phyloP scores from a whole-genome alignment of 176 grass and related monocot species.

The Oryza punctata region DNA sequence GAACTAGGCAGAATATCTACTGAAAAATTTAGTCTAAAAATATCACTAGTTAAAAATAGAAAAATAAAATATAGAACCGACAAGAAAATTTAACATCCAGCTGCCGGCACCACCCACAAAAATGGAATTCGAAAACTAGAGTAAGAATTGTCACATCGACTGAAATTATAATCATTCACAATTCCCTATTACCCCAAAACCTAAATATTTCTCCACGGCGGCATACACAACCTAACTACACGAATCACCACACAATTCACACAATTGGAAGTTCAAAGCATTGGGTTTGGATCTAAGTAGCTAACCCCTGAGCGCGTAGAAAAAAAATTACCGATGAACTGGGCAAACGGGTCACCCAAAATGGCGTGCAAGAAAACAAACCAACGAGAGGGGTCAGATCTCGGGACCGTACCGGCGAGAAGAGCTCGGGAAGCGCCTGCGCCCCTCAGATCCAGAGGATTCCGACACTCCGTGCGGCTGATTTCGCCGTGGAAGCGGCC shows the following conservation, averaged over 20 bases:
- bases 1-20: not conserved
- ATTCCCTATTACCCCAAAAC: constrained; percentile 24
- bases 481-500: constrained; percentile 13
- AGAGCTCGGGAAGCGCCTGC: not conserved
- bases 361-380: not conserved
- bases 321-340: not conserved
- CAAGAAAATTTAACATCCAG: not conserved
- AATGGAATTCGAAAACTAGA: constrained; percentile 1
- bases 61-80: not conserved
- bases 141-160: not conserved
- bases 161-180: not conserved
- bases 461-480: not conserved
- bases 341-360: not conserved
- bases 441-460: not conserved
- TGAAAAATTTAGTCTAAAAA: not conserved
- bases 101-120: not conserved
- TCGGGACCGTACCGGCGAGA: not conserved
- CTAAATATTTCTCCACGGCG: constrained; percentile 4
- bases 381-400: constrained; percentile 1
- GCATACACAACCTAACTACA: not conserved
- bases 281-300: not conserved
- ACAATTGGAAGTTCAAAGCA: not conserved
- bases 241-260: not conserved
- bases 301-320: not conserved
- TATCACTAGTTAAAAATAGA: too few species aligned